Evolutionary conservation across 139 green algal genomes (phyloP), one percentile per base, ranked within the genome.

Genomic region (Protoeuglena noctilucae): DNA sequence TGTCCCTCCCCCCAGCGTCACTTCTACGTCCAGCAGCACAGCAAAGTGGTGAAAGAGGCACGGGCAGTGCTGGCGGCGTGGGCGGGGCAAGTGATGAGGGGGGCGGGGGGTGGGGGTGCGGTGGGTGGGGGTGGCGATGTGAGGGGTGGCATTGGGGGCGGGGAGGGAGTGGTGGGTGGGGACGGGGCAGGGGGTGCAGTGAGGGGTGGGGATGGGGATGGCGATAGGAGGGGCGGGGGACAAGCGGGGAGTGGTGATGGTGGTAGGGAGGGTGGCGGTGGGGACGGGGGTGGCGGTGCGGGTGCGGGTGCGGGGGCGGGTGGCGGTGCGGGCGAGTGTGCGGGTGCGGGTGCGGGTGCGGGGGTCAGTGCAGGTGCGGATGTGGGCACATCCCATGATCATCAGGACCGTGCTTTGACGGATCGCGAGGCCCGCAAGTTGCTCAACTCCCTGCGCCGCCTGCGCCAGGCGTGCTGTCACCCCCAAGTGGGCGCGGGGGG

Each of bases 381-480:
- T n/a, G n/a, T n/a, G n/a, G n/a, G n/a, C n/a, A n/a, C n/a, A n/a
- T n/a, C n/a, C n/a, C n/a, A n/a, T n/a, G n/a, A n/a, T n/a, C 34
- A 43, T 12, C 9, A 43, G 45, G 61, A 75, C 57, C 58, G 75
- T 9, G 30, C 47, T 16, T 59, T 80, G 46, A 78, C 65, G 0
- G n/a, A 27, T 9, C 30, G 28, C n/a, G 72, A 83, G 40, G 78
- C 79, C 54, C 51, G 66, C 6, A 63, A 62, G 28, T 24, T 87
- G 52, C 63, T 91, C 55, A 51, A 57, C 28, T 70, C 72, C 22
- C 66, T 94, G 61, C 63, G 94, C 47, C 67, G 73, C 23, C 74
- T 95, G 59, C 71, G 87, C 16, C 87, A 95, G 65, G 87, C 87
- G 2, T 89, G 77, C 68, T 88, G 80, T 70, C 87, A 95, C 61